Percentiles rank a stretch among this genome's conserved stretches.
These are phyloP conservation scores for Hanseniaspora lachancei DNA, from an alignment of 805 yeast genomes.

Conservation along the genomic window DNA sequence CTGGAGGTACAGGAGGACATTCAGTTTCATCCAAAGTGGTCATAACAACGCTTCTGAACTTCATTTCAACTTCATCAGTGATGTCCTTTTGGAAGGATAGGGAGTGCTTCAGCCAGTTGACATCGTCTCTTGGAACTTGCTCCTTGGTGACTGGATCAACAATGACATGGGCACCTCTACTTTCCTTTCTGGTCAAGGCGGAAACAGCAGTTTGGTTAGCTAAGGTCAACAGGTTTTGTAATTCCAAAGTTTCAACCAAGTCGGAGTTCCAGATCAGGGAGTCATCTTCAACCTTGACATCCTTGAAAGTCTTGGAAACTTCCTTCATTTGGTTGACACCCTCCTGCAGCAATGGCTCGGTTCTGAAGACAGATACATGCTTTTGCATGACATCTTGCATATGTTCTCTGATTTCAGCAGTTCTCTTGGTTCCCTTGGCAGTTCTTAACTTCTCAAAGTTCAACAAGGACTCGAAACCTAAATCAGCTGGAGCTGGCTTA, in stretches of 20 bases:
- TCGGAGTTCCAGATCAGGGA: conserved; percentile 99
- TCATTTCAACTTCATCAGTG: conserved; percentile 61
- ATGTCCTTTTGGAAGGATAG: conserved; percentile 72
- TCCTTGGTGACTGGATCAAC: conserved; percentile 55
- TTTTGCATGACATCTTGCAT: conserved; percentile 96
- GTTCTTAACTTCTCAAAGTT: conserved; percentile 80
- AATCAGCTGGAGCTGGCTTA: conserved; percentile 65
- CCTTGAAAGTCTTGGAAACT: conserved; percentile 60
- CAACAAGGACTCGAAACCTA: conserved; percentile 81
- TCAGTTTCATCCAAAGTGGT: conserved; percentile 81
- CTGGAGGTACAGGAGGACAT: conserved; percentile 94
- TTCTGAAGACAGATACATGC: conserved; percentile 94
- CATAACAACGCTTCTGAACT: conserved; percentile 73
- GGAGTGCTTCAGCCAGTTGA: conserved; percentile 94
- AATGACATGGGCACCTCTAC: conserved; percentile 82
- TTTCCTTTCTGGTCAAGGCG: conserved; percentile 91
- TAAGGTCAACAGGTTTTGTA: conserved; percentile 92
- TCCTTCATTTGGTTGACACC: conserved; percentile 71
- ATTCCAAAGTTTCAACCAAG: conserved; percentile 86
- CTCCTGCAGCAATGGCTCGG: conserved; percentile 76
- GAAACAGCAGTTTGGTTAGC: conserved; percentile 90
- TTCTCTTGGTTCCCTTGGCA: conserved; percentile 67
- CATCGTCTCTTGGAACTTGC: conserved; percentile 95
- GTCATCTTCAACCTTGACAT: conserved; percentile 82
- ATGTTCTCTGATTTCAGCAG: conserved; percentile 76